These are phyloP conservation scores for Rhododendron molle DNA, from an alignment of 148 eudicot species.

Conservation along the genomic window DNA sequence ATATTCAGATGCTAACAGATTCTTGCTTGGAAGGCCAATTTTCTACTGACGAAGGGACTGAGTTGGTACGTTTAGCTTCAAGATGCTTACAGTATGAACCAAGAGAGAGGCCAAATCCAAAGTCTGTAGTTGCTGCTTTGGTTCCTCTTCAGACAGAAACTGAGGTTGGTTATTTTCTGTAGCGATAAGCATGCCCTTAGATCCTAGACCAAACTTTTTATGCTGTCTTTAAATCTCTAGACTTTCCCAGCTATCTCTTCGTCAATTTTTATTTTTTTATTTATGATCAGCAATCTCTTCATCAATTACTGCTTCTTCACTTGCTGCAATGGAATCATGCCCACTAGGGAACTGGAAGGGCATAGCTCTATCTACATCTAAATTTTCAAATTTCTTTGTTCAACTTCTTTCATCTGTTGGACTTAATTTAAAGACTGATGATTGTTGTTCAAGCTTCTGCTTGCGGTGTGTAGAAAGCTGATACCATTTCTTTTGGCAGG, in stretches of 20 bases:
- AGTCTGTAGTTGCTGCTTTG: conserved; percentile 72
- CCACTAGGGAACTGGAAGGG: neutral
- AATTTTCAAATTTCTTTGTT: neutral
- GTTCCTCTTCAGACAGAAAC: conserved; percentile 88
- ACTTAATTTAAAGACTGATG: neutral
- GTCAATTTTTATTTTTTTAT: neutral
- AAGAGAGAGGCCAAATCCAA: conserved; percentile 83
- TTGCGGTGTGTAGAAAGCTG: neutral
- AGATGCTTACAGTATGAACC: conserved; percentile 92
- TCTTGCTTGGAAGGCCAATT: conserved; percentile 96
- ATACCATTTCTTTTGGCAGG: conserved; percentile 34
- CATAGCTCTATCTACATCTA: neutral
- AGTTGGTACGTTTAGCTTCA: conserved; percentile 79
- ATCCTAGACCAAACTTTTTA: neutral
- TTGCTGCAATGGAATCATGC: neutral
- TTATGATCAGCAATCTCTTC: neutral
- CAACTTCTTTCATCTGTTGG: neutral
- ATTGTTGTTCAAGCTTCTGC: neutral
- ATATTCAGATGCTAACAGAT: conserved; percentile 82
- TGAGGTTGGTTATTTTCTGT: conserved; percentile 42
- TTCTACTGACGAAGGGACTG: conserved; percentile 80
- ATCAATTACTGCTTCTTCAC: neutral
- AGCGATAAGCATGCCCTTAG: neutral
- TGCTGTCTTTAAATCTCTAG: neutral
- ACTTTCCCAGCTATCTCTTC: neutral